Evolutionary conservation across 108 stramenopile species (phyloP), one percentile per base, ranked within the genome.

Genomic region (Chaetoceros muelleri): DNA sequence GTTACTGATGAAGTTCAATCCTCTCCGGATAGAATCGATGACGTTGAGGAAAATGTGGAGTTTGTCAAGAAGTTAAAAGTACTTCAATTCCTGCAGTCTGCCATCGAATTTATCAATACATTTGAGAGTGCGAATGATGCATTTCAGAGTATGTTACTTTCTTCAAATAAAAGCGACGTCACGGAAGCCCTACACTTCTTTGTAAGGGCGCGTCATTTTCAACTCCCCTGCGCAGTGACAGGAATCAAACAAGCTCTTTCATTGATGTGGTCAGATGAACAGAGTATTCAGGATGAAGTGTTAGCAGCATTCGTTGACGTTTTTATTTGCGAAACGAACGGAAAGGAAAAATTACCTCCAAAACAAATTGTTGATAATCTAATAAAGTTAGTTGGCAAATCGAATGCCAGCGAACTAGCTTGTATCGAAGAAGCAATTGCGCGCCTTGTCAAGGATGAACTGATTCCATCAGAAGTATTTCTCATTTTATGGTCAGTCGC

Each of bases 351-450:
- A n/a, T 80, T 92, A 31, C 75, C 86, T 18, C 59, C 62, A 22
- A 70, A 83, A 22, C 75, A 81, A 47, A 93, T 93, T 60, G 95
- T 92, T 5, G 73, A 86, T 27, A 97, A 95, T 55, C 75, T 97
- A 8, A 54, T 97, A 3, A 61, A 62, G 54, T 73, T 97, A 18
- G 84, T 70, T 16, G 73, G 75, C 3, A 65, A 82, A 31, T 79
- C 92, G 18, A 83, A 80, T 27, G 76, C 82, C 29, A 91, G 93
- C 34, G 94, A 95, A 57, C 75, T 87, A 18, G 90, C 93, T 13
- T 92, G 85, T 3, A 89, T 98, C 48, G 97, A 98, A 67, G 96
- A 97, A 62, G 91, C 84, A n/a, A 61, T 95, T 46, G 68, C 82
- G 26, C 66, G 74, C 17, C 67, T 90, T 10, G 95, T 93, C 16